phyloP scores from a whole-genome alignment of 495 filamentous ascomycete genomes.

The Aspergillus conjunctus region DNA sequence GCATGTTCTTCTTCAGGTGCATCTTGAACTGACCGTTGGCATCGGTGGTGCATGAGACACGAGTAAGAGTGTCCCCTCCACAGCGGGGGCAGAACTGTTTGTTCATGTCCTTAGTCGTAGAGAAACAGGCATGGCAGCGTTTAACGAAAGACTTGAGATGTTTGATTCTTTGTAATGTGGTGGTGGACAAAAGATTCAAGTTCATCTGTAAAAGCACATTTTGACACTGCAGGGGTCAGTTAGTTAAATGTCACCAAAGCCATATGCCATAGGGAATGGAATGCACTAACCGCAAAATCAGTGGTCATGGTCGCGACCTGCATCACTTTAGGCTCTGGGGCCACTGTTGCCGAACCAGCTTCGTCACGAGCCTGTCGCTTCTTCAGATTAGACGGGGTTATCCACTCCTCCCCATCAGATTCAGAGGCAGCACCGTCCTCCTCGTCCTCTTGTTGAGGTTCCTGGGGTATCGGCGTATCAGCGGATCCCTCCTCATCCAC shows the following conservation, averaged over 20 bases:
- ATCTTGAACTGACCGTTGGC: constrained; percentile 77
- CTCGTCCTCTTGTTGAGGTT: constrained; percentile 26
- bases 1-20: constrained; percentile 92
- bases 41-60: constrained; percentile 83
- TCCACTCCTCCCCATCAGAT: constrained; percentile 82
- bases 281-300: constrained; percentile 77
- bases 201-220: constrained; percentile 94
- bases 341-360: constrained; percentile 46
- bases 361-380: constrained; percentile 73
- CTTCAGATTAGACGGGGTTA: constrained; percentile 90
- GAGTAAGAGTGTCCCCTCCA: constrained; percentile 82
- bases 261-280: neutral
- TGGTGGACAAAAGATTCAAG: constrained; percentile 81
- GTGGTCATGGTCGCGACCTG: constrained; percentile 86
- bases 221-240: constrained; percentile 55
- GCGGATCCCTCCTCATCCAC: constrained; percentile 15
- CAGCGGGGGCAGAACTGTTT: constrained; percentile 95
- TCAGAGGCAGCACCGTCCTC: constrained; percentile 52
- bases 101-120: constrained; percentile 76
- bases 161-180: constrained; percentile 69
- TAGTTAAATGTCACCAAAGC: neutral
- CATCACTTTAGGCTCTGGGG: constrained; percentile 61
- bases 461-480: constrained; percentile 21
- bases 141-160: constrained; percentile 84
- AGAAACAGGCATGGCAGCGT: constrained; percentile 93